Base-by-base conservation (phyloP, 345 rosid genomes). In the Corchorus capsularis region DNA sequence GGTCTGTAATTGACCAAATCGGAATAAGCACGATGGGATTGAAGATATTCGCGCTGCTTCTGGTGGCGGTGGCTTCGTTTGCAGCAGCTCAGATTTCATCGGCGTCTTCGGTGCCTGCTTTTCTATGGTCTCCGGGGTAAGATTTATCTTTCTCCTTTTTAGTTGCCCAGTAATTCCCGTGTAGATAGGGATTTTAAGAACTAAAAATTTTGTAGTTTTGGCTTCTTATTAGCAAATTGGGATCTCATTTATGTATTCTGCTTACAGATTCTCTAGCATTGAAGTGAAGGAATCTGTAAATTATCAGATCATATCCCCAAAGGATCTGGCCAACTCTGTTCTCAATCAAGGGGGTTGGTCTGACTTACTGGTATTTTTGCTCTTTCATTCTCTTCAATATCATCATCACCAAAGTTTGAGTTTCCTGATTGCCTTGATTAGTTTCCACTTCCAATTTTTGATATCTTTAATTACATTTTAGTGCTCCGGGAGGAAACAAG, bases 301-400 rank as follows among this genome's bases (percentile, higher is more conserved):
- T 81, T 96, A 94, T 79, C 95, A 87, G 83, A 88, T 87, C 68
- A 72, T 90, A 32, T 90, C 97, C 57, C 87, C 94, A 2, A 84
- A 82, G 85, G 90, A 90, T 83, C 91, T 96, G 22, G 97, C 91
- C 47, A 80, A 73, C 72, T 84, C 93, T 66, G 86, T 96, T 82
- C 83, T 93, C 57, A 82, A 83, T 61, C 83, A 84, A 77, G 94
- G 92, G 63, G 92, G 94, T 72, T 96, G 95, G 97, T 90, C 97
- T 35, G 85, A 91, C 77, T 80, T 92, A 55, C 85, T 96, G 93
- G 98, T 94, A 73, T 32, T 32, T 27, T 49, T 47, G 39, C 57
- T 59, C 27, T 46, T 19, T 35, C 20, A 46, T 22, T 16, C 5
- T 74, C 63, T 75, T 37, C 46, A 12, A 8, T 56, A 7, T 56